Evolutionary conservation across 441 rosid genomes (phyloP).

Genomic region (Adansonia madagascariensis): DNA sequence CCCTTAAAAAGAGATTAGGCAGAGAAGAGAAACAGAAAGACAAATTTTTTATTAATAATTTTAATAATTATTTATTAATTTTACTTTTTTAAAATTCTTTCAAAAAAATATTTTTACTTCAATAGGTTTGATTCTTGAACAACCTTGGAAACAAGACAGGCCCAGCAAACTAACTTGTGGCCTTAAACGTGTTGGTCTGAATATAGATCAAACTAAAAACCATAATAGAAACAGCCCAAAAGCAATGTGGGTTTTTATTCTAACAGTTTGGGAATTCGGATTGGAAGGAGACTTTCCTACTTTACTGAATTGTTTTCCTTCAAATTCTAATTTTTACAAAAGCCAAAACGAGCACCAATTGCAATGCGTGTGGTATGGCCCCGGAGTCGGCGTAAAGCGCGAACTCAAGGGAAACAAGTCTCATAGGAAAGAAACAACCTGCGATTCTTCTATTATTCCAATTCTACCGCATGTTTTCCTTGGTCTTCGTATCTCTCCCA

Average conservation of each 20-base stretch:
- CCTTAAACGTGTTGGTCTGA: neutral
- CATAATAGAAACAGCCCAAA: neutral
- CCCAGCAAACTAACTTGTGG: neutral
- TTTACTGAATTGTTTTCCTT: neutral
- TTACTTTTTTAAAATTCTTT: neutral
- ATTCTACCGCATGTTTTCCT: constrained; percentile 34
- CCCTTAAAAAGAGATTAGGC: too few species aligned
- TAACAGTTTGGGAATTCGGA: too few species aligned
- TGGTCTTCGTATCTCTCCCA: constrained; percentile 19
- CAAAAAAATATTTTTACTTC: too few species aligned
- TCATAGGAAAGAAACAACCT: constrained; percentile 31
- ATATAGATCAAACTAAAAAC: too few species aligned
- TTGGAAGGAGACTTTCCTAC: too few species aligned
- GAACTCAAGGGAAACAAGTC: constrained; percentile 15
- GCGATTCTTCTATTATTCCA: constrained; percentile 25
- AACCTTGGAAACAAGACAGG: neutral
- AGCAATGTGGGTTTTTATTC: neutral
- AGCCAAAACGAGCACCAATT: neutral
- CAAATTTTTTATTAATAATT: too few species aligned
- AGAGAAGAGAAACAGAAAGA: too few species aligned
- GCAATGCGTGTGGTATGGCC: neutral
- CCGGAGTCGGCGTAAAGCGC: constrained; percentile 8
- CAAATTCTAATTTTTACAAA: too few species aligned
- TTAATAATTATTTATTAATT: neutral
- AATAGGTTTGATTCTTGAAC: too few species aligned